A percentile compares a stretch with the other conserved stretches of the same genome.
Conservation (phyloP, 108 stramenopile genomes). For the Cyclotella choctawhatcheeana region DNA sequence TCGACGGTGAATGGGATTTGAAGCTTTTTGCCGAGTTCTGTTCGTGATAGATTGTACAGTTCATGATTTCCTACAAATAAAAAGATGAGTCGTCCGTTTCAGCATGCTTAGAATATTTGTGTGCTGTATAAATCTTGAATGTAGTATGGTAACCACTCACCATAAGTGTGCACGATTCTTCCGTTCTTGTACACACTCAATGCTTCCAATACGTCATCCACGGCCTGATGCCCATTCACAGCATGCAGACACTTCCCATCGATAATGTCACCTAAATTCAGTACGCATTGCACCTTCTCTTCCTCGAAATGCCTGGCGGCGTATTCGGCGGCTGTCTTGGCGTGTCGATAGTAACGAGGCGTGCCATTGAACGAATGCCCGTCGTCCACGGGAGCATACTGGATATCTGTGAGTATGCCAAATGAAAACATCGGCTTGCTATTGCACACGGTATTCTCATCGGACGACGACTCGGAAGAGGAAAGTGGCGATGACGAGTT, state of each 20-base stretch:
- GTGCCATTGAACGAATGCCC: slow-evolving; percentile 69
- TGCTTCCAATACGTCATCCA: slow-evolving; percentile 72
- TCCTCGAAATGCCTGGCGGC: slow-evolving; percentile 73
- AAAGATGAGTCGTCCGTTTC: too few relatives aligned
- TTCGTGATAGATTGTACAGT: slow-evolving; percentile 82
- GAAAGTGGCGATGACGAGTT: neutral
- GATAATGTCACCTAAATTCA: slow-evolving; percentile 87
- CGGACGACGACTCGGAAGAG: neutral
- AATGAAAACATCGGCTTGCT: slow-evolving; percentile 52
- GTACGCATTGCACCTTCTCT: slow-evolving; percentile 57
- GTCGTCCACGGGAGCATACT: slow-evolving; percentile 88
- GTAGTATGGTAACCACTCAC: too few relatives aligned
- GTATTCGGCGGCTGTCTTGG: slow-evolving; percentile 57
- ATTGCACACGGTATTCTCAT: neutral
- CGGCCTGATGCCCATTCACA: slow-evolving; percentile 37
- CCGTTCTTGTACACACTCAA: slow-evolving; percentile 63
- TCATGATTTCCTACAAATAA: slow-evolving; percentile 75
- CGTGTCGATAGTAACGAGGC: slow-evolving; percentile 80
- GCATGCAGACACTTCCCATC: slow-evolving; percentile 83
- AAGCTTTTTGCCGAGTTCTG: slow-evolving; percentile 54
- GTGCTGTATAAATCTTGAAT: too few relatives aligned
- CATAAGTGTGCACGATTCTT: slow-evolving; percentile 78
- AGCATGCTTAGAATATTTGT: too few relatives aligned
- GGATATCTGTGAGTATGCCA: slow-evolving; percentile 84
- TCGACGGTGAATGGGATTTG: slow-evolving; percentile 75